Evolutionary conservation across 257 asterid species (phyloP).

Genomic region (Solanum piurae): DNA sequence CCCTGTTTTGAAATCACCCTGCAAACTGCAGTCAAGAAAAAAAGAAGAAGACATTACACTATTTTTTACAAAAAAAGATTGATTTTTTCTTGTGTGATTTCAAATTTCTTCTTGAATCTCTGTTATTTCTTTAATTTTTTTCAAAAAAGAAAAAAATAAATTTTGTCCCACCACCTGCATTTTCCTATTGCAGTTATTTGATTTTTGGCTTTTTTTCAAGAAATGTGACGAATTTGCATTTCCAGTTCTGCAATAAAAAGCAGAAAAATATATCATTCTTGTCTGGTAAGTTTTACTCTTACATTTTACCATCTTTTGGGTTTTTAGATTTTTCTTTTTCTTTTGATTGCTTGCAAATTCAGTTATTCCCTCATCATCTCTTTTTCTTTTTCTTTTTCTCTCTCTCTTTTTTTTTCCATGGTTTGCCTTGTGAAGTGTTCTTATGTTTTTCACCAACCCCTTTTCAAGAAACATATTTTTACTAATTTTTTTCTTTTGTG

Average conservation of each 20-base stretch:
- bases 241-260: background rate
- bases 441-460: background rate
- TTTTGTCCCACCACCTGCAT: background rate
- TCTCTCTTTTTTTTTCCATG: background rate
- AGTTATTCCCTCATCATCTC: constrained; percentile 23
- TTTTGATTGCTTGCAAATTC: constrained; percentile 18
- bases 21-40: constrained; percentile 46
- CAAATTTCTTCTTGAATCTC: background rate
- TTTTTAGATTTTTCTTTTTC: background rate
- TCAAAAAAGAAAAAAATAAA: too few relatives aligned
- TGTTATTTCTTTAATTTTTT: background rate
- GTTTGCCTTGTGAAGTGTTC: constrained; percentile 9
- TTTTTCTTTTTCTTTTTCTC: background rate
- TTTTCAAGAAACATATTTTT: constrained; percentile 1
- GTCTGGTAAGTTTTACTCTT: constrained; percentile 21
- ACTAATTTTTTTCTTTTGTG: background rate
- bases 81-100: background rate
- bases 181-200: background rate
- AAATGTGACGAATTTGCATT: background rate
- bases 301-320: background rate
- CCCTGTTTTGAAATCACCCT: constrained; percentile 83
- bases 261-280: constrained; percentile 7
- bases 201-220: background rate
- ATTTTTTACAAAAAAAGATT: background rate
- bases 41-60: background rate